Evolutionary conservation across 2,329 filamentous ascomycete genomes (phyloP), one percentile per base, ranked within the genome.

Genomic region (Shiraia sp.): DNA sequence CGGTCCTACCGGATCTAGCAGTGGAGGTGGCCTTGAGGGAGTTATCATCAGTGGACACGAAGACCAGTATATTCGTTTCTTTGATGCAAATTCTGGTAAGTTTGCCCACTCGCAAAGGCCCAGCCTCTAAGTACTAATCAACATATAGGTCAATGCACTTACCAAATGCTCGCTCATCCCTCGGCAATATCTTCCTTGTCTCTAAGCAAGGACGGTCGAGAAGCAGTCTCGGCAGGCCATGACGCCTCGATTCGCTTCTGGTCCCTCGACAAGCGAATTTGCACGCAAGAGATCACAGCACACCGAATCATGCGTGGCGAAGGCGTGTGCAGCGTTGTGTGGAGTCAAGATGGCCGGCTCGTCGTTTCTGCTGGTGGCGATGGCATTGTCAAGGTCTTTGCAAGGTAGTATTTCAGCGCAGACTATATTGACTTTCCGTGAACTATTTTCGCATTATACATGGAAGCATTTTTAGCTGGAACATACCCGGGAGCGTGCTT

Each of bases 61-160:
- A 75, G 93, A 99, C 73, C 85, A 88, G 57, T 96, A 90, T 63
- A 90, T 99, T 57, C 81, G 92, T 55, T 96, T 99, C 78, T 99
- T 96, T 69, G 93, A 99, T 76, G 93, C 93, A 50, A 97, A 99
- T 66, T 96, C 90, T 73, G 93, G 93, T 97, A 86, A 72, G 88
- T 82, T 29, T 10, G 10, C n/a, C 30, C 13, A 29, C 9, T 30
- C 2, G n/a, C 5, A 38, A 9, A 2, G 10, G 14, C 15, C 26
- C 2, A 13, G 6, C 25, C 9, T 16, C 28, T 34, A 30, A 36
- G 10, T 13, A 13, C 29, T 48, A 33, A 55, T 33, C n/a, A 5
- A 26, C n/a, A 4, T 16, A 13, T 53, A 97, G 93, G 93, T 42
- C 93, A 99, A 90, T 96, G 91, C 74, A 97, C 93, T 51, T 99